phyloP scores from a whole-genome alignment of 192 early-diverging fungal species.

The Phycomyces blakesleeanus region DNA sequence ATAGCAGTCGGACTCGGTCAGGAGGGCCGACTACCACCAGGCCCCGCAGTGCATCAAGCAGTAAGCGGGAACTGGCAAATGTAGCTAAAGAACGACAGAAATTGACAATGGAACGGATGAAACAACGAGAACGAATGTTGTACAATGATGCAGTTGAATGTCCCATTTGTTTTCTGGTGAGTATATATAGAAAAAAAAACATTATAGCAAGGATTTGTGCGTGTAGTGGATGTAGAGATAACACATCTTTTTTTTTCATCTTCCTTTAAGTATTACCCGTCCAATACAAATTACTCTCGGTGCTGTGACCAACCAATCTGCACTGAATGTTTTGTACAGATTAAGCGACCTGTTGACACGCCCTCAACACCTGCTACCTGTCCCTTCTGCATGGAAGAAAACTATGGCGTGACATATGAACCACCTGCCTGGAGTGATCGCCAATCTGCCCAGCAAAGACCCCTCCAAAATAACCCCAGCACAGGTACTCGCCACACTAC shows the following conservation, averaged over 20 bases:
- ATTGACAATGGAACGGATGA: slow-evolving; percentile 15
- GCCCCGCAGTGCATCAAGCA: slow-evolving; percentile 25
- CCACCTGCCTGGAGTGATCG: slow-evolving; percentile 17
- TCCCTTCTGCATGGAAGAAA: slow-evolving; percentile 83
- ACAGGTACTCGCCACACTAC: slow-evolving; percentile 31
- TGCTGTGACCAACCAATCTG: slow-evolving; percentile 96
- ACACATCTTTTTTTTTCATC: too few species aligned
- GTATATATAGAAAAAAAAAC: not conserved
- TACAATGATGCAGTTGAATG: slow-evolving; percentile 79
- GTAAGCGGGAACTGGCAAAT: slow-evolving; percentile 15
- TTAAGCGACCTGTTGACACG: slow-evolving; percentile 78
- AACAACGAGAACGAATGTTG: slow-evolving; percentile 37
- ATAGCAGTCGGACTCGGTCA: not conserved
- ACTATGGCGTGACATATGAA: slow-evolving; percentile 79
- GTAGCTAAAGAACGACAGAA: not conserved
- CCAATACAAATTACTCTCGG: slow-evolving; percentile 87
- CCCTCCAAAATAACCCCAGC: not conserved
- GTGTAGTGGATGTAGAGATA: too few species aligned
- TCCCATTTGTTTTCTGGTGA: slow-evolving; percentile 91
- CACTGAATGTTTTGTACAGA: slow-evolving; percentile 96
- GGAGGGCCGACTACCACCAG: not conserved
- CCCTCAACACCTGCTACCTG: slow-evolving; percentile 65
- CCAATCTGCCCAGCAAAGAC: not conserved
- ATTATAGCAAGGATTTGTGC: not conserved
- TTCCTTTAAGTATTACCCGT: slow-evolving; percentile 81